Evolutionary conservation across 2,329 filamentous ascomycete species (phyloP), one percentile per base, ranked within the genome.

Genomic region (Fusarium abutilonis): DNA sequence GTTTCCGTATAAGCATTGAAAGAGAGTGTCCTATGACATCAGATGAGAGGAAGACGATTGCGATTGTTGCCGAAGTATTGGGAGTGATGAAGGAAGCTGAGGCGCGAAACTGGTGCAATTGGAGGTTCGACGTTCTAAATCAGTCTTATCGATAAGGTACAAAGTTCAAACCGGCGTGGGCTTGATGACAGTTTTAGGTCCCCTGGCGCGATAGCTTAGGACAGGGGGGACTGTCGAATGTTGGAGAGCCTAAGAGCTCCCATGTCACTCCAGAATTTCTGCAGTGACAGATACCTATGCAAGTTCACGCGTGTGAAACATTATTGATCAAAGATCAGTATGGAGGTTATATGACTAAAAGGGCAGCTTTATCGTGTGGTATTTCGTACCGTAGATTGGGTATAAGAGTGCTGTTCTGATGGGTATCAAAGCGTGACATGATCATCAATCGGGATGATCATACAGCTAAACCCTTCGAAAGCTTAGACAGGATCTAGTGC

Each of bases 61-160:
- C 17, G n/a, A 26, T 38, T 42, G 21, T 42, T 21, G 23, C 34
- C 15, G 31, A 14, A 47, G 31, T 26, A 28, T 45, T 63, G 47
- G 38, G 29, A 45, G 36, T 47, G 44, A 48, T 26, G 48, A 46
- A 56, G 36, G 34, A 52, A 64, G 46, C 32, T 52, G 21, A 29
- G 45, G 47, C 35, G 48, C 40, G 45, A 62, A 66, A 51, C 42
- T 40, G 15, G 13, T 46, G n/a, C 28, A 19, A 43, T 32, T 34
- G 47, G 28, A 58, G 62, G 45, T 49, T 48, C 62, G 58, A 64
- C 52, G 52, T 64, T 29, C 57, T 48, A 58, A 59, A 42, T 46
- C 43, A 40, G 26, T 9, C 61, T 64, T 64, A 64, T 64, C 62
- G 62, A 64, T 64, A 64, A 64, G 62, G 29, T 51, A 38, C 39